Conservation (phyloP, 1,284 basidiomycete species). For the Cutaneotrichosporon cavernicola region DNA sequence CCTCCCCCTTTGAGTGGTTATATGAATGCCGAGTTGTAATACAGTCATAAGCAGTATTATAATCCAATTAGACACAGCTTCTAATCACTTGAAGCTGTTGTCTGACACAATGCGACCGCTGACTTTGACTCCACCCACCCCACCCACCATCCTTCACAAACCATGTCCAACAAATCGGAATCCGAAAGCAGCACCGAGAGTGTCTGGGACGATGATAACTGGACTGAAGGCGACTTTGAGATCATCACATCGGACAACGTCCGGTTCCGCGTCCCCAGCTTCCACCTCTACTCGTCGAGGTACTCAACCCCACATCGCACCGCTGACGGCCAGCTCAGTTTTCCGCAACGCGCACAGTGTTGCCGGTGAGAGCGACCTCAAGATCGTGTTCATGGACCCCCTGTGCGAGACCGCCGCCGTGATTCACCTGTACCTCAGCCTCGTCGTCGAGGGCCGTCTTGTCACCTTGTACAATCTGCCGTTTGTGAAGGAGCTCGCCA, state of each 20-base stretch:
- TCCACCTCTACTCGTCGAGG: slow-evolving; percentile 11
- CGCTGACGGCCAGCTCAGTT: neutral
- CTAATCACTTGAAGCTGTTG: too few species aligned
- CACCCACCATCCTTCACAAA: neutral
- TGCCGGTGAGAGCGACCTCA: neutral
- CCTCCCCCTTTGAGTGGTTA: too few species aligned
- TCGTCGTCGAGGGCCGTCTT: neutral
- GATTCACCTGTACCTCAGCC: neutral
- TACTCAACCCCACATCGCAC: neutral
- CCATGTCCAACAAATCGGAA: neutral
- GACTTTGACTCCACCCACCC: neutral
- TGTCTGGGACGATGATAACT: neutral
- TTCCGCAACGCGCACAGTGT: slow-evolving; percentile 4
- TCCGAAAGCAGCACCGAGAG: neutral
- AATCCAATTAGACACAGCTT: too few species aligned
- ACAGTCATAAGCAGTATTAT: too few species aligned
- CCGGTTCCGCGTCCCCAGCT: slow-evolving; percentile 17
- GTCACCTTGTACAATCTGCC: neutral
- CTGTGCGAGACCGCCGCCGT: neutral
- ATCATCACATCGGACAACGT: slow-evolving; percentile 19
- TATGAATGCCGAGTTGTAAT: too few species aligned
- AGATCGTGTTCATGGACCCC: neutral
- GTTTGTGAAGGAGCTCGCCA: neutral
- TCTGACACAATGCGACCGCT: neutral
- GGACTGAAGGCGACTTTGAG: slow-evolving; percentile 20